phyloP scores from a whole-genome alignment of 805 yeast species.

The Ogataea polymorpha region DNA sequence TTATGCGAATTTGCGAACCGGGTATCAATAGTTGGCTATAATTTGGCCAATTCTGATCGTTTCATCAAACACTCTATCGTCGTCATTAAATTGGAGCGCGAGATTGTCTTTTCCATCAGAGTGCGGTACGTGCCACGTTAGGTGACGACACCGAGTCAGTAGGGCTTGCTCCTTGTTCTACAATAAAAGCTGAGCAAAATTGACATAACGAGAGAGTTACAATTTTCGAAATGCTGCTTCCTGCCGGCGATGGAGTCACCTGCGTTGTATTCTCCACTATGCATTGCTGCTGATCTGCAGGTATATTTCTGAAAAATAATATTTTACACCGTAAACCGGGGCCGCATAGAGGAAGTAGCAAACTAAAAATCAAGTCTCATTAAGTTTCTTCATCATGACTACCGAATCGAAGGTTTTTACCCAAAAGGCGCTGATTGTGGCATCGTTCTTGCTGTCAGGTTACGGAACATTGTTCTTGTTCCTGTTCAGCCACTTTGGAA shows the following conservation, averaged over 20 bases:
- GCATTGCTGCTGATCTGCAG: not conserved
- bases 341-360: conserved; percentile 12
- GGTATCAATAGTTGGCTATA: not conserved
- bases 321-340: conserved; percentile 1
- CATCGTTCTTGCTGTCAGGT: conserved; percentile 53
- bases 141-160: not conserved
- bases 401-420: conserved; percentile 16
- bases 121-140: not conserved
- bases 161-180: too few relatives aligned
- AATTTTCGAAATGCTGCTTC: not conserved
- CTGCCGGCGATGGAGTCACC: not conserved
- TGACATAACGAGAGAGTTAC: too few relatives aligned
- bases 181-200: too few relatives aligned
- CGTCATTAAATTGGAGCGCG: conserved; percentile 13
- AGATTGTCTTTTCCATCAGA: not conserved
- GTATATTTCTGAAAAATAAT: not conserved
- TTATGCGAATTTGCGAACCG: conserved; percentile 4
- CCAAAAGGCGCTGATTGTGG: conserved; percentile 42
- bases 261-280: not conserved
- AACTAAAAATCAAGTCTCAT: not conserved
- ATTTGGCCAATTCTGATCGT: not conserved
- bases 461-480: conserved; percentile 56
- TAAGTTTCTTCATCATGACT: conserved; percentile 11
- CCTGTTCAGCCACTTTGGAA: conserved; percentile 50
- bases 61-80: conserved; percentile 18